phyloP scores from a whole-genome alignment of 1,139 yeast genomes.

The Suhomyces ambrosiae region DNA sequence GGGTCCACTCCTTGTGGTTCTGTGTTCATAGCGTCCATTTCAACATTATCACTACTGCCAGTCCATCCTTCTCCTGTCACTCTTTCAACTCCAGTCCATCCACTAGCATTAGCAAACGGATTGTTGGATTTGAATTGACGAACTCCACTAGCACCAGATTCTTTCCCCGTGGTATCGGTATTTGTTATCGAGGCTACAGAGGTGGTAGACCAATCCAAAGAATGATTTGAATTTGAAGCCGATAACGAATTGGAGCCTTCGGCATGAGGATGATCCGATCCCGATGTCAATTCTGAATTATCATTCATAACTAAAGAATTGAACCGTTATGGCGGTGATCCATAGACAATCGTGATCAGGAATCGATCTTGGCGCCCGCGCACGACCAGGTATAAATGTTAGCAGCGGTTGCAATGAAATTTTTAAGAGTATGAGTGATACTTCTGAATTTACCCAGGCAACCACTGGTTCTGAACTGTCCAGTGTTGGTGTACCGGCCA shows the following conservation, averaged over 20 bases:
- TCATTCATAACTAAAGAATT: constrained; percentile 5
- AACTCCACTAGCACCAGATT: too few species aligned
- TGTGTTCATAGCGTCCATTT: too few species aligned
- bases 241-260: neutral
- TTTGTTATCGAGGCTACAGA: constrained; percentile 1
- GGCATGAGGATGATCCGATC: neutral
- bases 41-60: too few species aligned
- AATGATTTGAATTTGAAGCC: neutral
- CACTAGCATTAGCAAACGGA: constrained; percentile 19
- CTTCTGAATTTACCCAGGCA: neutral
- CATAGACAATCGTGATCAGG: constrained; percentile 8
- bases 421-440: neutral
- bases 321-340: neutral
- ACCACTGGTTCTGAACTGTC: too few species aligned
- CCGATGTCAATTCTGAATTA: constrained; percentile 5
- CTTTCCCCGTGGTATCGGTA: too few species aligned
- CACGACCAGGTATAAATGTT: constrained; percentile 8
- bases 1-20: neutral
- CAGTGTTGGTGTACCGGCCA: neutral
- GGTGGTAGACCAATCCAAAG: neutral
- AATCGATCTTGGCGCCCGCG: constrained; percentile 6
- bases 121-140: constrained; percentile 19
- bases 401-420: constrained; percentile 10
- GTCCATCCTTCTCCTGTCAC: neutral
- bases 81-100: constrained; percentile 1